Evolutionary conservation across 2,329 filamentous ascomycete genomes (phyloP), one percentile per base, ranked within the genome.

Genomic region (Cercospora zeina): DNA sequence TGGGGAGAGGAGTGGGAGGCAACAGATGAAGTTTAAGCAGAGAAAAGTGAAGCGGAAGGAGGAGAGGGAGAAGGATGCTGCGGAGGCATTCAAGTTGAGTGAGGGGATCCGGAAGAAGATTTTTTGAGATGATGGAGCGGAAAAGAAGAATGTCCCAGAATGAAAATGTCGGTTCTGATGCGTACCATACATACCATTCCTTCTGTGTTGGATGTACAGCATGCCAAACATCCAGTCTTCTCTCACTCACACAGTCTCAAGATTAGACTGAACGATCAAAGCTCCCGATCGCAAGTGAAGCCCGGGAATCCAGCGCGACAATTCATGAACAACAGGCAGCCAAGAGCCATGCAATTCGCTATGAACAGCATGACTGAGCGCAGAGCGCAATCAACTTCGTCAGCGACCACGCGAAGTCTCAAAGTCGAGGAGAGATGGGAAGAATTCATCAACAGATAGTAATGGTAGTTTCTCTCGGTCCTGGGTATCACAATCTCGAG

Each of bases 1-100:
- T n/a, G 39, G 11, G 21, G 47, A 59, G 21, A 27, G 50, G 34
- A 19, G 10, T 16, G 19, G 42, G 45, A 37, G 8, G 50, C 19
- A 13, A 47, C 24, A 54, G 45, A 47, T 53, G 34, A 54, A 63
- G 54, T 63, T 63, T 27, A 63, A 61, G 36, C 62, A 63, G 62
- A 63, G 61, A 21, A 57, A 54, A 45, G 53, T 30, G 27, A 16
- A 34, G 27, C 16, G 34, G 7, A 45, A 34, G 7, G 36, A 34
- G 27, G 45, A 50, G 59, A 61, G 27, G 36, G 31, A 56, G 34
- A 47, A 50, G 21, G 53, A 19, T n/a, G 58, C 31, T 34, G 50
- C 24, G 45, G 31, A 54, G 14, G n/a, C n/a, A 61, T 61, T 27
- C 21, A 21, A 21, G n/a, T 45, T 31, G 57, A 36, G 34, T 11